Percentiles rank a stretch among this genome's conserved stretches.
Evolutionary conservation across 140 eudicot species (phyloP).

Genomic region (Stevia rebaudiana): DNA sequence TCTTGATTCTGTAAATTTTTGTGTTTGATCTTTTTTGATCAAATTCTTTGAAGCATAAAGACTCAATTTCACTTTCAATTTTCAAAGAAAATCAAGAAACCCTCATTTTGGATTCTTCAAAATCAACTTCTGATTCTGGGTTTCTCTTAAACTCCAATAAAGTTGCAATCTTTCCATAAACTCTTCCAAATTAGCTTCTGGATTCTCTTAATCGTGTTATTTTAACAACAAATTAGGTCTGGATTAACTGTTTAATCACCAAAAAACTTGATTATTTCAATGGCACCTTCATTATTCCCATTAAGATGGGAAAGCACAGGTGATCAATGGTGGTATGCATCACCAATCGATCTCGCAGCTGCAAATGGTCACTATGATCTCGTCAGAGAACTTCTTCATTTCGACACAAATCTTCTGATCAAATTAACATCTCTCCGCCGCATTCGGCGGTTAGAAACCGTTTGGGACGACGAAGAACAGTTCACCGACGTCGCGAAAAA

Average conservation of each 20-base stretch:
- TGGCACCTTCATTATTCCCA: constrained; percentile 60
- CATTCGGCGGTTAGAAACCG: constrained; percentile 73
- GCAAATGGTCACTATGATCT: constrained; percentile 91
- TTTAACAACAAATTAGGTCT: not conserved
- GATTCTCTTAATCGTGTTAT: not conserved
- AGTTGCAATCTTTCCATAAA: constrained; percentile 5
- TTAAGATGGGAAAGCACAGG: constrained; percentile 97
- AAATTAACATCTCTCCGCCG: constrained; percentile 82
- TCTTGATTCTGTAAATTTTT: not conserved
- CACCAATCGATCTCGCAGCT: constrained; percentile 89
- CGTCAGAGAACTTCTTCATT: constrained; percentile 69
- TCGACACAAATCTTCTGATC: constrained; percentile 70
- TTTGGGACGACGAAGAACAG: constrained; percentile 83
- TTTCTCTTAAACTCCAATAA: not conserved
- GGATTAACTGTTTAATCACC: not conserved
- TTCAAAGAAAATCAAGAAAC: not conserved
- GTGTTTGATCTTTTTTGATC: not conserved
- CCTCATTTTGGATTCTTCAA: constrained; percentile 9
- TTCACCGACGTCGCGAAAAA: constrained; percentile 49
- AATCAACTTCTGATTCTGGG: not conserved
- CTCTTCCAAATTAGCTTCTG: not conserved
- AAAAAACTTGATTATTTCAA: constrained; percentile 2
- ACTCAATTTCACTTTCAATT: not conserved
- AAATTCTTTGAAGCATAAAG: not conserved
- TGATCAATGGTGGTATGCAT: constrained; percentile 96